Evolutionary conservation across 2,329 filamentous ascomycete species (phyloP).

Genomic region (Ophiocordyceps camponoti-rufipedis): DNA sequence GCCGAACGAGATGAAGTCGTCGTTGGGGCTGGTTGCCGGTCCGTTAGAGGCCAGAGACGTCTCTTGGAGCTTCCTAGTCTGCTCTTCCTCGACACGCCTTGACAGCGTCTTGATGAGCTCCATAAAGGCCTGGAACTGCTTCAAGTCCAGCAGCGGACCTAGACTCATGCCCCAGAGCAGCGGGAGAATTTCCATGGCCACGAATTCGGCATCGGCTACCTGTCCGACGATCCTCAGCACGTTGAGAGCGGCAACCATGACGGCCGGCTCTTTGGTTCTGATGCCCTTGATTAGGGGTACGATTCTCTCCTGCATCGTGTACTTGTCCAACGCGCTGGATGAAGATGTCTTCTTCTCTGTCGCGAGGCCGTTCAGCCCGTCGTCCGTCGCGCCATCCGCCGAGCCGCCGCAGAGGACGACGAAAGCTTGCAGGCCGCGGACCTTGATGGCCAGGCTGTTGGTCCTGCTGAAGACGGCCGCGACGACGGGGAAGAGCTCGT

Average conservation of each 20-base stretch:
- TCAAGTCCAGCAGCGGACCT: conserved; percentile 70
- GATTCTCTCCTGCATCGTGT: conserved; percentile 95
- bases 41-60: conserved; percentile 44
- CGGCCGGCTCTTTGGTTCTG: conserved; percentile 93
- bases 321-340: conserved; percentile 80
- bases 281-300: conserved; percentile 79
- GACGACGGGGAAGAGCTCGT: conserved; percentile 87
- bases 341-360: conserved; percentile 44
- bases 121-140: conserved; percentile 86
- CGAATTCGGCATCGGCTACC: conserved; percentile 72
- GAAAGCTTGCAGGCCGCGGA: conserved; percentile 79
- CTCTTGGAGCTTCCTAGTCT: conserved; percentile 75
- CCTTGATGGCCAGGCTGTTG: conserved; percentile 85
- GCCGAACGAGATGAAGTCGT: conserved; percentile 57
- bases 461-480: conserved; percentile 83
- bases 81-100: conserved; percentile 68
- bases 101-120: conserved; percentile 67
- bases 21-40: conserved; percentile 28
- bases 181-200: conserved; percentile 79
- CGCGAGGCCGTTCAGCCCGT: conserved; percentile 54
- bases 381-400: conserved; percentile 25
- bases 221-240: conserved; percentile 72
- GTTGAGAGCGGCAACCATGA: conserved; percentile 84
- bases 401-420: conserved; percentile 73
- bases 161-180: conserved; percentile 84